These are phyloP conservation scores for Aspergillus ellipticus DNA, from an alignment of 495 filamentous ascomycete species.

Conservation along the genomic window DNA sequence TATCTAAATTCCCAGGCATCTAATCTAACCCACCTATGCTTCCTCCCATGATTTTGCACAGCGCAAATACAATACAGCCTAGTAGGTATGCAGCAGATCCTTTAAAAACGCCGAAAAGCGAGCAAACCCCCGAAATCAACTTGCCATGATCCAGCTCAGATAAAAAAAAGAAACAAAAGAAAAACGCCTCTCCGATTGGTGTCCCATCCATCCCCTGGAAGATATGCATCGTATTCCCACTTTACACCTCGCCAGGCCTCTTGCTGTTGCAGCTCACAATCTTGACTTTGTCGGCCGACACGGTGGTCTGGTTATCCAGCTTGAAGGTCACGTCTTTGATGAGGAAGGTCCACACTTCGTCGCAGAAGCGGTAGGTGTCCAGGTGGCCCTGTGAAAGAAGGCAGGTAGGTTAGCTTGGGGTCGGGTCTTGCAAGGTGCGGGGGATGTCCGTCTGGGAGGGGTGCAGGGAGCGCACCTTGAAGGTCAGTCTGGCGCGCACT, in stretches of 20 bases:
- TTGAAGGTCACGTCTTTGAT: constrained; percentile 99
- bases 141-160: background rate
- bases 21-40: background rate
- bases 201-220: background rate
- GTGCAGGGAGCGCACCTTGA: constrained; percentile 70
- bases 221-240: background rate
- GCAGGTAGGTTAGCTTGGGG: constrained; percentile 13
- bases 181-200: background rate
- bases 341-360: constrained; percentile 99
- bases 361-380: constrained; percentile 99
- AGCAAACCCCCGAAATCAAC: constrained; percentile 1
- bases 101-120: constrained; percentile 9
- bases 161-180: constrained; percentile 16
- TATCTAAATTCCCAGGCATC: constrained; percentile 13
- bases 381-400: constrained; percentile 70
- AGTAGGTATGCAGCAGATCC: background rate
- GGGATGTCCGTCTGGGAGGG: no score
- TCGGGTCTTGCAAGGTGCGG: background rate
- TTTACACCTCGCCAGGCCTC: constrained; percentile 64
- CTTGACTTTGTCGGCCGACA: constrained; percentile 82
- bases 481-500: constrained; percentile 84
- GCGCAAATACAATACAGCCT: constrained; percentile 7
- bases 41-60: background rate
- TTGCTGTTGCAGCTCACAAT: constrained; percentile 96
- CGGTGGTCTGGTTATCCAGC: constrained; percentile 70